phyloP scores from a whole-genome alignment of 176 grass and related monocot genomes.

The Eragrostis nindensis region DNA sequence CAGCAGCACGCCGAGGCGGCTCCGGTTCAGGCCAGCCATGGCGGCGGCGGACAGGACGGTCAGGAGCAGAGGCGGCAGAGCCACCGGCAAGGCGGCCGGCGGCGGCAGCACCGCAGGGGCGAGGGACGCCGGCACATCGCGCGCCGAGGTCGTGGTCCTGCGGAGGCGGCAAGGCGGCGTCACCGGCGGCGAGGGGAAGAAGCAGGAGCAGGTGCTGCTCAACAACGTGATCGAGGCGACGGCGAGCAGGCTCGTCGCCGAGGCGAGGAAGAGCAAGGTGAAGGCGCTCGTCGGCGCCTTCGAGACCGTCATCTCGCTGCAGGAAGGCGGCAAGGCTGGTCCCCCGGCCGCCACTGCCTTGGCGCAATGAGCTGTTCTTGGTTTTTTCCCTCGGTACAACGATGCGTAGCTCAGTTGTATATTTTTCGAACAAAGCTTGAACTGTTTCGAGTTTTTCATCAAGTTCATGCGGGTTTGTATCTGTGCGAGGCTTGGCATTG shows the following conservation, averaged over 20 bases:
- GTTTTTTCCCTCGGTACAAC: not conserved
- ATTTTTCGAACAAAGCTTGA: too few relatives aligned
- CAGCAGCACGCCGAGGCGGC: conserved; percentile 29
- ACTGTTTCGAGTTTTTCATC: too few relatives aligned
- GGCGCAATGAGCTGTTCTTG: conserved; percentile 24
- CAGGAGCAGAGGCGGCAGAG: conserved; percentile 30
- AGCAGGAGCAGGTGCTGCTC: conserved; percentile 45
- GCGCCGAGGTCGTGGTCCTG: conserved; percentile 48
- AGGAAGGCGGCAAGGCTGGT: conserved; percentile 48
- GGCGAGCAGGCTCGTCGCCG: conserved; percentile 55
- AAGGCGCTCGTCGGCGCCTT: conserved; percentile 82
- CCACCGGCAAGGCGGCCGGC: not conserved
- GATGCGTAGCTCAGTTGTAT: not conserved
- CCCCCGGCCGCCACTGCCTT: not conserved
- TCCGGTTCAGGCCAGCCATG: conserved; percentile 50
- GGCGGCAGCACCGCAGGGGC: not conserved
- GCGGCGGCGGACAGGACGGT: not conserved
- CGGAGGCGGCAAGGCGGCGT: conserved; percentile 29
- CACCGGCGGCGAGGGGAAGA: conserved; percentile 35
- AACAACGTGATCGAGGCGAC: conserved; percentile 79
- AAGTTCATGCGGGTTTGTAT: not conserved
- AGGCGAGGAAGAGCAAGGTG: conserved; percentile 75
- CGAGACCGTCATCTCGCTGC: conserved; percentile 74
- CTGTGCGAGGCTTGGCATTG: conserved; percentile 10
- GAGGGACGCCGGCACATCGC: conserved; percentile 6